phyloP scores from a whole-genome alignment of 495 filamentous ascomycete species.

The Daldinia childiae region DNA sequence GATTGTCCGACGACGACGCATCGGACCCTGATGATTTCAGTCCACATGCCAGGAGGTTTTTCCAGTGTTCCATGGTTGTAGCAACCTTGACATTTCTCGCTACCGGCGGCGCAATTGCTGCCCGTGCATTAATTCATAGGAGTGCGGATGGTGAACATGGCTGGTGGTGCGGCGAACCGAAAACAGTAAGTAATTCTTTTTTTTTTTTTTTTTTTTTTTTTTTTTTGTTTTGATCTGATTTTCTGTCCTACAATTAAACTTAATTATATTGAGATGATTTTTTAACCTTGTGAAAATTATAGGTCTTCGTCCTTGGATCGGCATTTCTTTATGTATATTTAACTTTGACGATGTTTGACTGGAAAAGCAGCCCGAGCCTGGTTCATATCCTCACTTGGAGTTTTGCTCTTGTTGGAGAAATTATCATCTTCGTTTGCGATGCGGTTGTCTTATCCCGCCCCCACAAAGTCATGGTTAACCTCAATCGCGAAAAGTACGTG shows the following conservation, averaged over 20 bases:
- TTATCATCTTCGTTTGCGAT: constrained; percentile 71
- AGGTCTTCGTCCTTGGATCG: constrained; percentile 85
- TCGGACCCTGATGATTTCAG: constrained; percentile 60
- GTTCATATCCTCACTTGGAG: constrained; percentile 80
- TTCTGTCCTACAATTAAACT: background rate
- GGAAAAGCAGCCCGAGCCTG: constrained; percentile 73
- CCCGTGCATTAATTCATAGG: constrained; percentile 70
- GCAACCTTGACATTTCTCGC: constrained; percentile 76
- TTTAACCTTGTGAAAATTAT: constrained; percentile 12
- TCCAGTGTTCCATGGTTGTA: constrained; percentile 75
- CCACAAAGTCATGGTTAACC: constrained; percentile 59
- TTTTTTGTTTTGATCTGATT: background rate
- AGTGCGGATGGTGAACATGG: constrained; percentile 57
- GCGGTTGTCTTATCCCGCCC: constrained; percentile 66
- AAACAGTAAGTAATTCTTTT: constrained; percentile 70
- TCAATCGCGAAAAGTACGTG: constrained; percentile 29
- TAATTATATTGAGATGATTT: constrained; percentile 5
- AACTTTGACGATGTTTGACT: constrained; percentile 83
- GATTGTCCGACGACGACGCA: constrained; percentile 49
- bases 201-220: background rate
- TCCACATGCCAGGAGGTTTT: constrained; percentile 68
- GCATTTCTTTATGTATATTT: constrained; percentile 65
- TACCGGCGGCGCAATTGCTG: constrained; percentile 76
- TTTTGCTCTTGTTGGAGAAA: constrained; percentile 71
- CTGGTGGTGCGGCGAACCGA: constrained; percentile 92